phyloP scores from a whole-genome alignment of 1,284 basidiomycete genomes.

The Ceratorhiza oryzae-sativae region DNA sequence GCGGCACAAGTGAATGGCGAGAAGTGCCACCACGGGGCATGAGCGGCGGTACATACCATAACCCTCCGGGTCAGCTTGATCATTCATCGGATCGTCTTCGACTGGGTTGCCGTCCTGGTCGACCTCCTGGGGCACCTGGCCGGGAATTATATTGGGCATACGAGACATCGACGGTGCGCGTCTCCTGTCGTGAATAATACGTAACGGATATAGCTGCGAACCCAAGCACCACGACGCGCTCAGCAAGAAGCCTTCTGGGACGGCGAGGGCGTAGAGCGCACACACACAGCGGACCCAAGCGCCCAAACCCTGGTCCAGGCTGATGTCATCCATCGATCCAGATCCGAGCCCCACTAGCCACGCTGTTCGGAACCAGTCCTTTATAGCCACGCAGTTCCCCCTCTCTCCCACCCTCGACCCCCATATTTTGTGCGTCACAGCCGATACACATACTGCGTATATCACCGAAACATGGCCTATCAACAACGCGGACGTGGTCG shows the following conservation, averaged over 20 bases:
- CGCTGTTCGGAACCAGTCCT: slow-evolving; percentile 10
- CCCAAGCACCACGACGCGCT: neutral
- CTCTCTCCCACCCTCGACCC: neutral
- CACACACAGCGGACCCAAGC: slow-evolving; percentile 6
- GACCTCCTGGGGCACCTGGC: slow-evolving; percentile 39
- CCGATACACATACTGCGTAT: no score
- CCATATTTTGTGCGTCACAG: neutral
- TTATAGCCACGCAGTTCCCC: neutral
- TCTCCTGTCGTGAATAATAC: neutral
- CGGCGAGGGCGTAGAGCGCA: slow-evolving; percentile 2
- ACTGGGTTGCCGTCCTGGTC: slow-evolving; percentile 42
- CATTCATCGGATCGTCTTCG: slow-evolving; percentile 44
- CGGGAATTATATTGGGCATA: slow-evolving; percentile 32
- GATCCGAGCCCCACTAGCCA: slow-evolving; percentile 17
- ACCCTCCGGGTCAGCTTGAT: slow-evolving; percentile 42
- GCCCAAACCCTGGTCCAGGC: slow-evolving; percentile 19
- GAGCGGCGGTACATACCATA: slow-evolving; percentile 41
- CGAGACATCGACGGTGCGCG: slow-evolving; percentile 13
- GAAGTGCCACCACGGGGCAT: neutral
- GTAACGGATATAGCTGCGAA: slow-evolving; percentile 1
- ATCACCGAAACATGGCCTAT: no score
- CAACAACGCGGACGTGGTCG: neutral
- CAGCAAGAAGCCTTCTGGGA: neutral
- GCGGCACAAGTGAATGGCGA: no score
- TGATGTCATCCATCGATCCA: slow-evolving; percentile 25